A percentile compares a stretch with the other conserved stretches of the same genome.
Conservation (phyloP, 306 rosid species). For the Prunus mume region DNA sequence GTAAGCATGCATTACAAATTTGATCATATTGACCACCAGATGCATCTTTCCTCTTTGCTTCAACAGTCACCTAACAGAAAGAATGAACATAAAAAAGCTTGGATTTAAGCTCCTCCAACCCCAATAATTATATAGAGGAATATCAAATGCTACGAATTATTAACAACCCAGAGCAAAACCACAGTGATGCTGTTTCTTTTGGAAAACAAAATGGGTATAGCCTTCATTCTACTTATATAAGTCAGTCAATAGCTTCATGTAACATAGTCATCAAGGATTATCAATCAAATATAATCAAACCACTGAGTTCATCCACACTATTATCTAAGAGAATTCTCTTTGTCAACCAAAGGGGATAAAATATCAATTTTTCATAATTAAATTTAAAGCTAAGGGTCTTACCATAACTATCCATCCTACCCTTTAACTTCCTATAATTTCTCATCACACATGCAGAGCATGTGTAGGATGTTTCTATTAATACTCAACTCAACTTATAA, state of each 20-base stretch:
- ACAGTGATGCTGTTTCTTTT: neutral
- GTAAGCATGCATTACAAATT: constrained; percentile 87
- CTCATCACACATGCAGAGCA: too few species aligned
- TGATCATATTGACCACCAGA: constrained; percentile 67
- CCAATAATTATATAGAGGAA: constrained; percentile 1
- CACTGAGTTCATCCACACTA: neutral
- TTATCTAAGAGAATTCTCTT: too few species aligned
- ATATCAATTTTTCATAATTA: too few species aligned
- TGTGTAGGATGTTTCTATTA: too few species aligned
- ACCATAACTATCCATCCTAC: too few species aligned
- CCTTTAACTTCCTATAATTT: too few species aligned
- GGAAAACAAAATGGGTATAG: neutral
- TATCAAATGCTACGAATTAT: neutral
- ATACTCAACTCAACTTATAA: neutral
- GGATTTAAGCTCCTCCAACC: neutral
- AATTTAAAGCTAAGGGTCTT: too few species aligned
- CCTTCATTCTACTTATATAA: neutral
- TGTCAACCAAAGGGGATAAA: too few species aligned
- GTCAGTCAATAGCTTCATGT: neutral
- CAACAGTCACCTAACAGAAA: constrained; percentile 53
- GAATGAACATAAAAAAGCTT: constrained; percentile 2
- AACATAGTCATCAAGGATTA: neutral
- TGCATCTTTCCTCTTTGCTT: constrained; percentile 63
- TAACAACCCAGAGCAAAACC: neutral
- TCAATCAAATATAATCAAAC: constrained; percentile 9